These are phyloP conservation scores for Penicillium griseofulvum DNA, from an alignment of 2,329 filamentous ascomycete genomes.

Conservation along the genomic window DNA sequence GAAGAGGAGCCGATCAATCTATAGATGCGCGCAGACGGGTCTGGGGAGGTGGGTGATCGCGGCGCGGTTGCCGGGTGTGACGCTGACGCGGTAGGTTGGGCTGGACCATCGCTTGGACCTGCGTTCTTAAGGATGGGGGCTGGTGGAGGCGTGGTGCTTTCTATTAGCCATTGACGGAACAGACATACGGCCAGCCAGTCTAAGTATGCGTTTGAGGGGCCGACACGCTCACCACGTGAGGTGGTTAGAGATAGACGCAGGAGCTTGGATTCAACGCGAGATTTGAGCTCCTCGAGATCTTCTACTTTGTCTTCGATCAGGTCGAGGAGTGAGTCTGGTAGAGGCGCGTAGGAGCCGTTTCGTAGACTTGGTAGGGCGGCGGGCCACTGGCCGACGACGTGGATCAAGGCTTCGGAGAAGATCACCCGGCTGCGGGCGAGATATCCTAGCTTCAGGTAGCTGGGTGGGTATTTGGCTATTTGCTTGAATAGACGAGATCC, in stretches of 20 bases:
- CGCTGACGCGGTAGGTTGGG: slow-evolving; percentile 8
- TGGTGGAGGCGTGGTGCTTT: slow-evolving; percentile 76
- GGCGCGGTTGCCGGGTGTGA: slow-evolving; percentile 18
- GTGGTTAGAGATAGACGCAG: slow-evolving; percentile 79
- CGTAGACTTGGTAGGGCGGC: slow-evolving; percentile 73
- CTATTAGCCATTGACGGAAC: slow-evolving; percentile 90
- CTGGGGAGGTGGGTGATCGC: slow-evolving; percentile 25
- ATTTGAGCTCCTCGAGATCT: slow-evolving; percentile 79
- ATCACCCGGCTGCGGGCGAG: slow-evolving; percentile 79
- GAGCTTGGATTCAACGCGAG: slow-evolving; percentile 74
- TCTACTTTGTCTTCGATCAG: slow-evolving; percentile 94
- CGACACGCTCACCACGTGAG: slow-evolving; percentile 75
- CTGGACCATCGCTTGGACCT: slow-evolving; percentile 4
- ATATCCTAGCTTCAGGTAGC: slow-evolving; percentile 85
- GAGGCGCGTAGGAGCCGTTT: slow-evolving; percentile 49
- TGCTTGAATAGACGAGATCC: slow-evolving; percentile 90
- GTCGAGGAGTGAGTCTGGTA: slow-evolving; percentile 76
- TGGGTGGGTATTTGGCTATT: slow-evolving; percentile 92
- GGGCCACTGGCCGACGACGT: slow-evolving; percentile 94
- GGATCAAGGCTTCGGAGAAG: slow-evolving; percentile 82
- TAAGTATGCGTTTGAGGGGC: slow-evolving; percentile 73
- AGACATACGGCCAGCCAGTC: slow-evolving; percentile 86
- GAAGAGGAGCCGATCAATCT: slow-evolving; percentile 67
- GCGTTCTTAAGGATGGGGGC: slow-evolving; percentile 47
- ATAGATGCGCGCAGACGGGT: slow-evolving; percentile 66